Evolutionary conservation across 2,329 filamentous ascomycete genomes (phyloP), one percentile per base, ranked within the genome.

Genomic region (Aspergillus amoenus): DNA sequence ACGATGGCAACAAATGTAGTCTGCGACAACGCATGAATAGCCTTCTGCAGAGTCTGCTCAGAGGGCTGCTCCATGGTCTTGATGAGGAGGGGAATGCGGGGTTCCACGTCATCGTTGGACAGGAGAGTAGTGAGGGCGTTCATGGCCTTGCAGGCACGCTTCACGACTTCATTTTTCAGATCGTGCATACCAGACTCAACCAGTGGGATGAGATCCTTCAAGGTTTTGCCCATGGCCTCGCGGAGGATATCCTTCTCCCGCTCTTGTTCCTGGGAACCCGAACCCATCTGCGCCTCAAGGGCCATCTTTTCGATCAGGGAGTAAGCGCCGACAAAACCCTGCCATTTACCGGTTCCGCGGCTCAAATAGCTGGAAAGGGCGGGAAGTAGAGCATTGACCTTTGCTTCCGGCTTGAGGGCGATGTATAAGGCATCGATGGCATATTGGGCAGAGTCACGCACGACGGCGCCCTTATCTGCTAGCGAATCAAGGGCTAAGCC

Each of bases 1-100:
- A 99, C 94, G 63, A 96, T 84, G 55, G 94, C 93, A 52, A 99
- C 94, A 66, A 99, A 99, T n/a, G 94, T 99, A 11, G 94, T 99
- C 79, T 96, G 91, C 4, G 93, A 97, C 45, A 99, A 82, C 45
- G 93, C 94, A 71, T 97, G 94, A 64, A 99, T 97, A 32, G 94
- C 93, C 81, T 97, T 97, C 73, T 96, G 91, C 55, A 95, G 83
- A 27, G 89, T 91, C 75, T 95, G 87, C 13, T 90, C 82, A 11
- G 91, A 96, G 5, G 94, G 94, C 68, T 97, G 88, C 74, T 97
- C 91, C 88, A 99, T 97, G 48, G 91, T 90, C 73, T 95, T 91
- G 75, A 99, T 88, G 48, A 99, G 84, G 3, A 97, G 86, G 6
- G 93, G 92, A 68, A 99, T 93, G 68, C 92, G 86, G 46, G 93